phyloP scores from a whole-genome alignment of 1,284 basidiomycete species.

The Cryptococcus deneoformans region DNA sequence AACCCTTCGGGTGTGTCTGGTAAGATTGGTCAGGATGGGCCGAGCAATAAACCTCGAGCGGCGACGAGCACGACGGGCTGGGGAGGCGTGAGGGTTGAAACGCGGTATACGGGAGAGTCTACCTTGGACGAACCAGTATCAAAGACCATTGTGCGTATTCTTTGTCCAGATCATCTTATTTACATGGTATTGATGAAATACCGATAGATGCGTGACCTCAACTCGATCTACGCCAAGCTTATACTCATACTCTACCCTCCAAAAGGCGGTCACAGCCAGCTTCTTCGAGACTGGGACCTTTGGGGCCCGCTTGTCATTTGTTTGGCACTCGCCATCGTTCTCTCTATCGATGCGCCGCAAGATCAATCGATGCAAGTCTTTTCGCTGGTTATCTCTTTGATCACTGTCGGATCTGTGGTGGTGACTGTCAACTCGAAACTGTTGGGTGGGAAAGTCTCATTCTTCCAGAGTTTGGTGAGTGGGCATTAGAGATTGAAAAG shows the following conservation, averaged over 20 bases:
- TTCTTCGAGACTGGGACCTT: slow-evolving; percentile 89
- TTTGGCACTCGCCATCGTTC: slow-evolving; percentile 75
- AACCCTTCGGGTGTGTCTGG: slow-evolving; percentile 59
- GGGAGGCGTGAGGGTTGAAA: slow-evolving; percentile 80
- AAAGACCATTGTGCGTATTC: slow-evolving; percentile 71
- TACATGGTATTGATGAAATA: background rate
- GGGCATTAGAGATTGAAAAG: background rate
- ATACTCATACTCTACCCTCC: slow-evolving; percentile 89
- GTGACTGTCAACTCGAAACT: slow-evolving; percentile 94
- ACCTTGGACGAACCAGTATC: slow-evolving; percentile 89
- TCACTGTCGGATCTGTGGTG: slow-evolving; percentile 80
- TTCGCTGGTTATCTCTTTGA: slow-evolving; percentile 85
- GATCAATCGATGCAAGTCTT: slow-evolving; percentile 83
- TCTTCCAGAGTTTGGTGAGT: slow-evolving; percentile 78
- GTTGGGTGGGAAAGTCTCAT: slow-evolving; percentile 93
- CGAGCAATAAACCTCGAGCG: slow-evolving; percentile 5
- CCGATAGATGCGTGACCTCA: slow-evolving; percentile 71
- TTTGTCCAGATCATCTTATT: background rate
- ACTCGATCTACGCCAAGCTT: slow-evolving; percentile 86
- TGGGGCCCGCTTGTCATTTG: slow-evolving; percentile 92
- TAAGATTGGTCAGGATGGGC: slow-evolving; percentile 37
- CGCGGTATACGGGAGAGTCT: slow-evolving; percentile 73
- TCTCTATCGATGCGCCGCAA: slow-evolving; percentile 73
- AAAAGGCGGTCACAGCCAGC: slow-evolving; percentile 68
- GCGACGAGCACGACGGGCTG: slow-evolving; percentile 37